Conservation (phyloP, 75 land plant genomes). For the Selaginella tamariscina region DNA sequence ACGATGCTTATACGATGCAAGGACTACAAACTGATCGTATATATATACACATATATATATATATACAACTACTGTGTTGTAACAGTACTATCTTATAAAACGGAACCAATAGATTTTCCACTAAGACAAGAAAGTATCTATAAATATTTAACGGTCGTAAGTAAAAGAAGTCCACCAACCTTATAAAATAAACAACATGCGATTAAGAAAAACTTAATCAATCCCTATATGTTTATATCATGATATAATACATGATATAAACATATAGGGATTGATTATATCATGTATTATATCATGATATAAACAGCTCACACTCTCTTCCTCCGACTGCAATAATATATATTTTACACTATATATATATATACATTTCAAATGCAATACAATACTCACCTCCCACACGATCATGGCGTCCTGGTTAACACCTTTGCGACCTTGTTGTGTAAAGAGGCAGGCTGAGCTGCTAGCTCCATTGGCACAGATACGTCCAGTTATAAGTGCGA, state of each 20-base stretch:
- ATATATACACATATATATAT: too few species aligned
- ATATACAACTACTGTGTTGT: too few species aligned
- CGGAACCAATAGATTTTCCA: too few species aligned
- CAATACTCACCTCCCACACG: slow-evolving; percentile 72
- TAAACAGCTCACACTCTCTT: slow-evolving; percentile 6
- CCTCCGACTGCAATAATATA: slow-evolving; percentile 2
- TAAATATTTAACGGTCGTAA: too few species aligned
- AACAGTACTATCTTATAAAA: too few species aligned
- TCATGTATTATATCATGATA: neutral
- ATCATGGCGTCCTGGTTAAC: slow-evolving; percentile 86
- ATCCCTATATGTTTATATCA: neutral
- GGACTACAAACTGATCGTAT: too few species aligned
- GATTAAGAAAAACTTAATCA: neutral
- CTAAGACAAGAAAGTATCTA: too few species aligned
- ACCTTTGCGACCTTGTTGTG: slow-evolving; percentile 79
- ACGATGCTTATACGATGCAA: too few species aligned
- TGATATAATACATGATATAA: neutral
- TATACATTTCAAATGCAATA: neutral
- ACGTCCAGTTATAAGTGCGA: slow-evolving; percentile 43
- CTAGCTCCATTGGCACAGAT: slow-evolving; percentile 50
- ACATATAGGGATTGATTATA: neutral
- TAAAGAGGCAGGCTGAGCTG: slow-evolving; percentile 47
- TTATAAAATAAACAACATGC: neutral
- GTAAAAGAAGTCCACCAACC: too few species aligned
- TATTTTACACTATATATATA: slow-evolving; percentile 9